A percentile compares a stretch with the other conserved stretches of the same genome.
phyloP scores from a whole-genome alignment of 352 stramenopile species.

The Peronosclerospora sorghi region DNA sequence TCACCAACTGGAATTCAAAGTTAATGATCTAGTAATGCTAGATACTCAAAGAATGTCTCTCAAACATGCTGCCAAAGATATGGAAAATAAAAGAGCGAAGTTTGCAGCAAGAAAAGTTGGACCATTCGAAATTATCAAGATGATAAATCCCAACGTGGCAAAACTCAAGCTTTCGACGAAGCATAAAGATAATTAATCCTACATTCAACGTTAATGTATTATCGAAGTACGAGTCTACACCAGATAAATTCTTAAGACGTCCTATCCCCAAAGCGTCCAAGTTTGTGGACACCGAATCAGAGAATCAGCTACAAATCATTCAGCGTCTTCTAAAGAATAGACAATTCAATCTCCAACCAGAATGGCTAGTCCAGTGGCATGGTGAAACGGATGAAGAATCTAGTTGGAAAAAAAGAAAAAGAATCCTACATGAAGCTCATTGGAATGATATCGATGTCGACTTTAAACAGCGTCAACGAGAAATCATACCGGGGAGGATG shows the following conservation, averaged over 20 bases:
- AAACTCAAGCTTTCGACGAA: not conserved
- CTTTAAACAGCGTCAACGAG: not conserved
- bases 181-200: not conserved
- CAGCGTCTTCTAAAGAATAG: not conserved
- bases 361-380: not conserved
- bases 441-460: not conserved
- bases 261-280: not conserved
- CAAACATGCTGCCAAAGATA: not conserved
- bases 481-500: not conserved
- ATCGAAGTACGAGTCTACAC: too few species aligned
- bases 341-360: constrained; percentile 5
- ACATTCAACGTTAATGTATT: not conserved
- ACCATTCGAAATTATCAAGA: not conserved
- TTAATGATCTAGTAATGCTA: not conserved
- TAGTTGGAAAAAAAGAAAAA: not conserved
- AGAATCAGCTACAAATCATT: not conserved
- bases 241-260: not conserved
- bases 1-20: not conserved
- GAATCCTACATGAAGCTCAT: not conserved
- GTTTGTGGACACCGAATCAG: not conserved
- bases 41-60: not conserved
- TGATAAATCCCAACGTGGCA: not conserved
- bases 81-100: not conserved
- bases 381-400: not conserved
- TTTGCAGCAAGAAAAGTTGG: not conserved